phyloP scores from a whole-genome alignment of 352 stramenopile genomes.

The Globisporangium splendens region DNA sequence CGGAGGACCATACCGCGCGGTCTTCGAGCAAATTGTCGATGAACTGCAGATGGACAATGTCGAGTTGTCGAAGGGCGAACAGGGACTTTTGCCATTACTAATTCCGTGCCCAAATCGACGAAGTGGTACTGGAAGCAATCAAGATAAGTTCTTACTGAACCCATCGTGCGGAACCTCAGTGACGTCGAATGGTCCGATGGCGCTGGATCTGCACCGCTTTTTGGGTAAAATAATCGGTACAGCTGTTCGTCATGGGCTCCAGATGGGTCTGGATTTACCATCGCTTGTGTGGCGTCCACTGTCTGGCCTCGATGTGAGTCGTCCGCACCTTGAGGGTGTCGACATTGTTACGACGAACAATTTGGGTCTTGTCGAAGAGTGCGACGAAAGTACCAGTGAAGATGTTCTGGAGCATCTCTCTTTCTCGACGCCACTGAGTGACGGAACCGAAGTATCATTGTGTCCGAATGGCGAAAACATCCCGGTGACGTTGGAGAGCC shows the following conservation, averaged over 20 bases:
- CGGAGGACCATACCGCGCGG: slow-evolving; percentile 96
- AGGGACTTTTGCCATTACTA: slow-evolving; percentile 83
- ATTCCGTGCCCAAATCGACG: slow-evolving; percentile 88
- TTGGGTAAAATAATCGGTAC: slow-evolving; percentile 96
- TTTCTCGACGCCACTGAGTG: slow-evolving; percentile 75
- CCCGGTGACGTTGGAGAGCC: slow-evolving; percentile 61
- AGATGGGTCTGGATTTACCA: slow-evolving; percentile 91
- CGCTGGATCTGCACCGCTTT: slow-evolving; percentile 93
- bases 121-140: slow-evolving; percentile 83
- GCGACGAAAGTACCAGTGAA: slow-evolving; percentile 25
- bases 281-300: slow-evolving; percentile 86
- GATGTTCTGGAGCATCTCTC: slow-evolving; percentile 71
- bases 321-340: slow-evolving; percentile 75
- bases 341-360: slow-evolving; percentile 75
- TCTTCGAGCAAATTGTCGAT: slow-evolving; percentile 96
- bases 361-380: slow-evolving; percentile 60
- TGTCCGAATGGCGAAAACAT: slow-evolving; percentile 65
- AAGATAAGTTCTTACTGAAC: slow-evolving; percentile 92
- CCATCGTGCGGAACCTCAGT: slow-evolving; percentile 77
- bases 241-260: slow-evolving; percentile 93
- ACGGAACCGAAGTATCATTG: slow-evolving; percentile 71
- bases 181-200: slow-evolving; percentile 83
- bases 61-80: slow-evolving; percentile 80
- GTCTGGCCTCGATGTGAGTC: slow-evolving; percentile 67
- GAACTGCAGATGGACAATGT: slow-evolving; percentile 93